Percentiles rank a stretch among this genome's conserved stretches.
Conservation (phyloP, 257 asterid genomes). For the Solanum medicagineum region DNA sequence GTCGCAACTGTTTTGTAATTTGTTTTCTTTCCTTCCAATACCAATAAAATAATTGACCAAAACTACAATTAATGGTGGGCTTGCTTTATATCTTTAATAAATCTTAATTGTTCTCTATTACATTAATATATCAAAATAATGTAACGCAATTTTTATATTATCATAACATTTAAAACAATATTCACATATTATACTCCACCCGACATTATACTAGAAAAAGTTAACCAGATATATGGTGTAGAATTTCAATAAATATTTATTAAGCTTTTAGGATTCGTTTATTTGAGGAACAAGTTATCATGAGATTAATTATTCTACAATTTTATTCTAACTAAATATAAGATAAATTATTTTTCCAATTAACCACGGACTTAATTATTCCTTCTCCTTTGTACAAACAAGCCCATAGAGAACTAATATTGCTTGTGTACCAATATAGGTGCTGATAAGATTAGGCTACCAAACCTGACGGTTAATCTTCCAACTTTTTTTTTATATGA, state of each 20-base stretch:
- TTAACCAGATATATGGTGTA: neutral
- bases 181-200: neutral
- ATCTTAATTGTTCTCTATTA: neutral
- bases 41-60: constrained; percentile 6
- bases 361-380: fast-evolving
- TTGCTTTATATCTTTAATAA: neutral
- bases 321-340: fast-evolving
- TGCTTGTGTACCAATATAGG: neutral
- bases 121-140: neutral
- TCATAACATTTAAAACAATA: neutral
- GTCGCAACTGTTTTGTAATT: neutral
- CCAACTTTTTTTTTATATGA: constrained; percentile 11
- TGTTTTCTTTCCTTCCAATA: constrained; percentile 2
- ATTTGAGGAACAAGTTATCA: fast-evolving
- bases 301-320: fast-evolving
- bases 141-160: neutral
- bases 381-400: fast-evolving
- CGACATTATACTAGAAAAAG: neutral
- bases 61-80: constrained; percentile 10
- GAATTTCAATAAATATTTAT: fast-evolving
- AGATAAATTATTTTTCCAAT: fast-evolving
- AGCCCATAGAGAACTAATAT: neutral
- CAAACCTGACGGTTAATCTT: constrained; percentile 40
- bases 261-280: neutral
- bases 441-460: constrained; percentile 61